Evolutionary conservation across 2,329 filamentous ascomycete genomes (phyloP).

Genomic region (Penicillium sp.): DNA sequence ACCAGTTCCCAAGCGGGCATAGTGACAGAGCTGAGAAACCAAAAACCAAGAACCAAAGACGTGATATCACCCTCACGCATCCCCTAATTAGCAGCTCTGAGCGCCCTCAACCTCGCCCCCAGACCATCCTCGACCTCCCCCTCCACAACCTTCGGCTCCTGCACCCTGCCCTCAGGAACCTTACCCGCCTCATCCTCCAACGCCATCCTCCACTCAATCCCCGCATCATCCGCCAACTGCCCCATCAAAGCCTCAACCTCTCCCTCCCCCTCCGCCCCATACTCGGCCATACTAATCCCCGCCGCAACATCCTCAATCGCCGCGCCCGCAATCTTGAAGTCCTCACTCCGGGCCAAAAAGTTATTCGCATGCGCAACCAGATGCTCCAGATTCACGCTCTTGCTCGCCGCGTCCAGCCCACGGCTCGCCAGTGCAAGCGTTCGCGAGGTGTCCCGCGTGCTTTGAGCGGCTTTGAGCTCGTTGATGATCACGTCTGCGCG

Average conservation of each 20-base stretch:
- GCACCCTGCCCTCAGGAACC: slow-evolving; percentile 41
- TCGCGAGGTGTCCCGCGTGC: slow-evolving; percentile 49
- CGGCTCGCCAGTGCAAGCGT: slow-evolving; percentile 49
- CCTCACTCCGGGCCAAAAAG: slow-evolving; percentile 44
- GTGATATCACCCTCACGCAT: not conserved
- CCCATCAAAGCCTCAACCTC: slow-evolving; percentile 49
- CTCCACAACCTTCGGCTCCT: slow-evolving; percentile 28
- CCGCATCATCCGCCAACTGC: slow-evolving; percentile 48
- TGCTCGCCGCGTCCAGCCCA: slow-evolving; percentile 48
- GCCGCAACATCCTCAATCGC: slow-evolving; percentile 47
- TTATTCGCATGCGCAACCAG: slow-evolving; percentile 47
- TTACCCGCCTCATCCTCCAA: slow-evolving; percentile 43
- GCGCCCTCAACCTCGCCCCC: slow-evolving; percentile 43
- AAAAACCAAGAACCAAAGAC: not conserved
- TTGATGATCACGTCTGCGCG: slow-evolving; percentile 54
- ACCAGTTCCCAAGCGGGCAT: not conserved
- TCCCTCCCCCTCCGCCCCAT: slow-evolving; percentile 46
- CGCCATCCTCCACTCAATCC: slow-evolving; percentile 45
- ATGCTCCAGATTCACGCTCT: slow-evolving; percentile 50
- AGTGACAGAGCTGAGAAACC: not conserved
- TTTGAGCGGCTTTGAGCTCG: slow-evolving; percentile 51
- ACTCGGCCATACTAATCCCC: slow-evolving; percentile 47
- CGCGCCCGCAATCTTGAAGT: slow-evolving; percentile 47
- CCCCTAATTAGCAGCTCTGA: slow-evolving; percentile 40
- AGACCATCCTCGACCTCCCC: slow-evolving; percentile 45